phyloP scores from a whole-genome alignment of 768 basidiomycete genomes.

The Obba rivulosa region DNA sequence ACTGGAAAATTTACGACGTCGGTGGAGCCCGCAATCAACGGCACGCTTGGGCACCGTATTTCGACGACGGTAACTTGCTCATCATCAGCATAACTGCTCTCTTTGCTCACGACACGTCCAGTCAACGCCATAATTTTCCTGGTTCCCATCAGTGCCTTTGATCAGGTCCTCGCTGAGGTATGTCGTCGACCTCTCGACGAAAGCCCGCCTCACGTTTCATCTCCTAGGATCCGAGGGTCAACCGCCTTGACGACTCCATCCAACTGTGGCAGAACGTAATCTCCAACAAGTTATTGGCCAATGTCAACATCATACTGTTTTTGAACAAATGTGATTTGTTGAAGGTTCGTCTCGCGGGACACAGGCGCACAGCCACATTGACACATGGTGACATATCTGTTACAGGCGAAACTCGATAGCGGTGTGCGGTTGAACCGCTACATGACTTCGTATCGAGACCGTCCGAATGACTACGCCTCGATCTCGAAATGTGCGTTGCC shows the following conservation, averaged over 20 bases:
- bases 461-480: slow-evolving; percentile 74
- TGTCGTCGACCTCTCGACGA: slow-evolving; percentile 7
- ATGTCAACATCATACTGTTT: slow-evolving; percentile 77
- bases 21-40: slow-evolving; percentile 79
- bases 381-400: not conserved
- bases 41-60: slow-evolving; percentile 86
- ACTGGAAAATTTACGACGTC: slow-evolving; percentile 85
- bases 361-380: not conserved
- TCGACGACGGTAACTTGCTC: slow-evolving; percentile 65
- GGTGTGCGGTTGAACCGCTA: slow-evolving; percentile 69
- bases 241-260: slow-evolving; percentile 77
- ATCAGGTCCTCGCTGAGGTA: slow-evolving; percentile 78
- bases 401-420: slow-evolving; percentile 66
- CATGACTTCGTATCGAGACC: slow-evolving; percentile 65
- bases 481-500: slow-evolving; percentile 62
- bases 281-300: slow-evolving; percentile 65
- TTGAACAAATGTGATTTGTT: slow-evolving; percentile 79
- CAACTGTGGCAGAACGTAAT: slow-evolving; percentile 69
- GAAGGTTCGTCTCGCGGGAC: slow-evolving; percentile 36
- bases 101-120: slow-evolving; percentile 23
- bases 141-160: slow-evolving; percentile 83
- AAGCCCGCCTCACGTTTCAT: not conserved
- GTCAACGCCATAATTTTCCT: slow-evolving; percentile 88
- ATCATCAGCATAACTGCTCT: not conserved
- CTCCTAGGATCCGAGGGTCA: slow-evolving; percentile 61